A percentile compares a stretch with the other conserved stretches of the same genome.
Conservation (phyloP, 495 filamentous ascomycete species). For the Chaetomium tenue region DNA sequence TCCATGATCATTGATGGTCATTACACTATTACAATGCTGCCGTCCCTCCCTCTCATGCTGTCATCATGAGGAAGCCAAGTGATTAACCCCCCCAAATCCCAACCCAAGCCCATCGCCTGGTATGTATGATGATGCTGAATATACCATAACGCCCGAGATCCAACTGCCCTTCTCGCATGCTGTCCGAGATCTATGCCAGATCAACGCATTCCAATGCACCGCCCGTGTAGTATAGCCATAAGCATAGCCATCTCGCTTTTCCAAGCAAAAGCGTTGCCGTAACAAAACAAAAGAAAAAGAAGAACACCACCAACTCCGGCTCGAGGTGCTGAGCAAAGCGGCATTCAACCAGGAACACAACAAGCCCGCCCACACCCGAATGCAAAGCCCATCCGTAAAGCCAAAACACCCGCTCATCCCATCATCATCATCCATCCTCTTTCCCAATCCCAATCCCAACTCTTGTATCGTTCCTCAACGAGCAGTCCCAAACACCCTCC, state of each 20-base stretch:
- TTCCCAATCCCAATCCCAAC: background rate
- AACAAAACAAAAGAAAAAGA: background rate
- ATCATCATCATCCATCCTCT: background rate
- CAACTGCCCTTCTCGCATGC: background rate
- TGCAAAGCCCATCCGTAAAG: background rate
- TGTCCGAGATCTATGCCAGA: slow-evolving; percentile 7
- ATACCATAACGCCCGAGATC: background rate
- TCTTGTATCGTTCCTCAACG: background rate
- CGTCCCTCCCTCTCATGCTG: background rate
- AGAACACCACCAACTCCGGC: slow-evolving; percentile 6
- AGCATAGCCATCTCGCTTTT: background rate
- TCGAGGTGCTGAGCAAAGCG: background rate
- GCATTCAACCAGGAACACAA: slow-evolving; percentile 11
- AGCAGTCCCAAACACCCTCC: slow-evolving; percentile 40
- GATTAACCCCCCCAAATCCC: background rate
- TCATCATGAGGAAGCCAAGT: background rate
- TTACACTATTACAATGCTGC: slow-evolving; percentile 8
- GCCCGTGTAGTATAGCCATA: background rate
- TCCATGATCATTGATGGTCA: slow-evolving; percentile 8
- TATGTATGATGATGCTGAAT: background rate
- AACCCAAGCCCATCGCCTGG: background rate
- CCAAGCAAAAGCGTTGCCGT: background rate
- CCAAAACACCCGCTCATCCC: slow-evolving; percentile 2
- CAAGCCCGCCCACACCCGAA: background rate
- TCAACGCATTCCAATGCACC: slow-evolving; percentile 10